Percentiles rank a stretch among this genome's conserved stretches.
These are phyloP conservation scores for Marasmius tenuissimus DNA, from an alignment of 1,284 basidiomycete genomes.

Conservation along the genomic window DNA sequence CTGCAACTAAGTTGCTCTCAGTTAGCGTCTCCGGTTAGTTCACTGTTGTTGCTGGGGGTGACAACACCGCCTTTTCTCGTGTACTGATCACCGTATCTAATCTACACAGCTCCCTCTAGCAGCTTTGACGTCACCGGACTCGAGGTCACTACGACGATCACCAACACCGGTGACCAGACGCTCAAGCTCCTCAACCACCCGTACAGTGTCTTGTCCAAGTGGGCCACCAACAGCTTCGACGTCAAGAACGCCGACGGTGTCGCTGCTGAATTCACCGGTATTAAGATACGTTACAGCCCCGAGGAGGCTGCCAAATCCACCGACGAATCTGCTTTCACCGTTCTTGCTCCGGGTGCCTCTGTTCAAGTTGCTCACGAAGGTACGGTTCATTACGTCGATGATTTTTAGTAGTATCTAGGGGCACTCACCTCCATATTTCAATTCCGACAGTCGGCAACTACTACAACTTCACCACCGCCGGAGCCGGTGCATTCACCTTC, in stretches of 20 bases:
- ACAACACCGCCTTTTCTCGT: neutral
- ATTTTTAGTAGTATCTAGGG: neutral
- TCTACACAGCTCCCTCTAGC: slow-evolving; percentile 1
- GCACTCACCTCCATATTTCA: neutral
- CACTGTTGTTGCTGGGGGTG: neutral
- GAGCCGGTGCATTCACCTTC: slow-evolving; percentile 43
- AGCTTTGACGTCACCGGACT: slow-evolving; percentile 4
- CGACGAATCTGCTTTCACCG: neutral
- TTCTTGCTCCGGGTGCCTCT: slow-evolving; percentile 8
- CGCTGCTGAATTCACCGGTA: slow-evolving; percentile 3
- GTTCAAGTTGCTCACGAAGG: slow-evolving; percentile 11
- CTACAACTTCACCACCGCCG: slow-evolving; percentile 9
- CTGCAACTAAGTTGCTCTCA: slow-evolving; percentile 9
- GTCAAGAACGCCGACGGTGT: slow-evolving; percentile 1
- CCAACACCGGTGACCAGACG: slow-evolving; percentile 11
- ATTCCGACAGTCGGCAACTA: neutral
- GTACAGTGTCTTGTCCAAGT: slow-evolving; percentile 1
- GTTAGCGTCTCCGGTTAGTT: slow-evolving; percentile 4
- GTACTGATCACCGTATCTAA: neutral
- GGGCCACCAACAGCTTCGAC: slow-evolving; percentile 9
- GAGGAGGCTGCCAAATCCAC: slow-evolving; percentile 2
- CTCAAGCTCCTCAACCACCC: slow-evolving; percentile 10
- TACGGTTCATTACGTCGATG: neutral
- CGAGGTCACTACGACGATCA: slow-evolving; percentile 8
- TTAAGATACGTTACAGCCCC: slow-evolving; percentile 2